Evolutionary conservation across 345 rosid genomes (phyloP), one percentile per base, ranked within the genome.

Genomic region (Gossypium australe): DNA sequence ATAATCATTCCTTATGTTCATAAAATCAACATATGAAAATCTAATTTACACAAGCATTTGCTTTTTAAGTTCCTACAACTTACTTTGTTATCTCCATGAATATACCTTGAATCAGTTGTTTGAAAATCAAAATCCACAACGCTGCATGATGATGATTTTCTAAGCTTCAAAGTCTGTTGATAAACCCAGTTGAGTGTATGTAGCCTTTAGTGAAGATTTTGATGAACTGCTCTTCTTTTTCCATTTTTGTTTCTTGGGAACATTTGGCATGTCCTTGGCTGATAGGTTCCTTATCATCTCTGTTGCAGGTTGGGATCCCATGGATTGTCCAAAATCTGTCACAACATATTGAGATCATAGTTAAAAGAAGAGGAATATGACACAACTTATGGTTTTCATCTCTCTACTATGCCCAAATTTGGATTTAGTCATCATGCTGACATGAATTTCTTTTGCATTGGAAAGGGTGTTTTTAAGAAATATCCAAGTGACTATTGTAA

Each of bases 211-310:
- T 7, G 85, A 82, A 52, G 85, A 73, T 81, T 72, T 83, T 13
- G 80, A 60, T 13, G 88, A 83, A 7, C 14, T 48, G 11, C 77
- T 68, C 78, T 83, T 86, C 86, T 85, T 90, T 77, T 81, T 87
- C 75, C 90, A 75, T 75, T 75, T 88, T 12, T 80, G 76, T 70
- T 85, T 87, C 85, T 87, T 90, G 3, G 90, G 81, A 71, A 76
- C 27, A 64, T 57, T 82, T 13, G 86, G 81, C 64, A 75, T 77
- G 72, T 83, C 86, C 1, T 82, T 59, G 0, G 80, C 48, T n/a
- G 81, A 73, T 20, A 65, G 14, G 59, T 81, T 86, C 24, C 51
- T 81, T 57, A 84, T 77, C 17, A 79, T 67, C 45, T 83, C 78
- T 2, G 84, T 61, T 27, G 72, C 70, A 1, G 87, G 62, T 61